Base-by-base conservation (phyloP, 2,329 filamentous ascomycete genomes). In the Botrytis paeoniae region DNA sequence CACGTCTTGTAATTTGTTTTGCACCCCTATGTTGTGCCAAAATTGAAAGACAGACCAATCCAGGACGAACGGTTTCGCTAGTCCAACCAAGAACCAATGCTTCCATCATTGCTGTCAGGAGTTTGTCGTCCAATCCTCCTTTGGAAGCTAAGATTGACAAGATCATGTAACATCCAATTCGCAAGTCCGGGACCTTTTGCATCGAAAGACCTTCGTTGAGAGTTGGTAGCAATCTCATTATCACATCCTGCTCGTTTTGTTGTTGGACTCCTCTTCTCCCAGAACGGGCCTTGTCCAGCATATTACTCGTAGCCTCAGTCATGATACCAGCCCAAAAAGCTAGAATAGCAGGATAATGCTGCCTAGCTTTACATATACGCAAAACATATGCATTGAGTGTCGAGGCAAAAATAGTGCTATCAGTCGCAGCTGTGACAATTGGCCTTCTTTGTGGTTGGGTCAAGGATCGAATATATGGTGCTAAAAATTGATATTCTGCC, bases 291-390 rank as follows among this genome's bases (percentile, higher is more conserved):
- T 87, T 88, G 78, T 97, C 93, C 73, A 98, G 83, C 85, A 96
- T 94, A 43, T 90, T 91, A 75, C 93, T 92, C 73, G 97, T 87
- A 18, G 95, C 91, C 82, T 99, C 95, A 0, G 94, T 93, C 81
- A 93, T 91, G 69, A 98, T 86, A 63, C 94, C 92, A 7, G 92
- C 94, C 95, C 96, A 99, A 81, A 99, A 98, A 0, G 93, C 92
- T 71, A 97, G 84, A 74, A 98, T 84, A 1, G 90, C 89, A 57
- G 93, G 89, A 78, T 96, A 93, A 71, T 95, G 90, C 73, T 93
- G 91, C 70, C 89, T 88, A 59, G 88, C 85, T 70, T 89, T 88
- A 80, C 94, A 91, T 37, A 93, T 90, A 73, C 91, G 89, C 41
- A 97, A 84, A 20, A 94, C 91, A 82, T 97, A 93, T 72, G 89